Percentiles rank a stretch among this genome's conserved stretches.
Evolutionary conservation across 768 basidiomycete species (phyloP).

Genomic region (Punctularia strigosozonata): DNA sequence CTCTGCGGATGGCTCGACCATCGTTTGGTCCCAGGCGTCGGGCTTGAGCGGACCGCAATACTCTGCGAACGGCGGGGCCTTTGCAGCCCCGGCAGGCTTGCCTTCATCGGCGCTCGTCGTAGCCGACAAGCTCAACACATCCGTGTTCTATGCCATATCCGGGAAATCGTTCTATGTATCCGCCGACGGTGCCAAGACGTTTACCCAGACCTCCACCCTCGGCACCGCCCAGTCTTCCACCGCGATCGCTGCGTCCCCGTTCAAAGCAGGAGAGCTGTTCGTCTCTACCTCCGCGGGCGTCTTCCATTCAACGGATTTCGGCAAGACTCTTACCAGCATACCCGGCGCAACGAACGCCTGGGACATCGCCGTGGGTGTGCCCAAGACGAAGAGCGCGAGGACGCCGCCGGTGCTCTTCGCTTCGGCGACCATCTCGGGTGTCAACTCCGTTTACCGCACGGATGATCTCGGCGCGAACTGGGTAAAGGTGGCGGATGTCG

Average conservation of each 20-base stretch:
- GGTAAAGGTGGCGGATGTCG: conserved; percentile 46
- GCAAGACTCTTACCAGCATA: conserved; percentile 34
- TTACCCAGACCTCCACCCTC: conserved; percentile 26
- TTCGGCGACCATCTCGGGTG: conserved; percentile 38
- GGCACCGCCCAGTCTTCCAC: conserved; percentile 35
- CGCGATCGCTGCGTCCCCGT: conserved; percentile 43
- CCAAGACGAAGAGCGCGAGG: conserved; percentile 25
- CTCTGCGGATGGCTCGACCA: conserved; percentile 42
- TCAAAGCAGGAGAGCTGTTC: conserved; percentile 49
- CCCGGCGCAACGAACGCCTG: conserved; percentile 38
- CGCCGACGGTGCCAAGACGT: conserved; percentile 42
- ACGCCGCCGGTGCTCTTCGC: conserved; percentile 45
- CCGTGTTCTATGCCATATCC: conserved; percentile 48
- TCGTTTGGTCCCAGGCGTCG: conserved; percentile 42
- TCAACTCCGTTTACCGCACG: conserved; percentile 41
- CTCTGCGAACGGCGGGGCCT: conserved; percentile 32
- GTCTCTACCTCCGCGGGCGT: conserved; percentile 46
- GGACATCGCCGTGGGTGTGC: conserved; percentile 52
- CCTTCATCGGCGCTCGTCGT: conserved; percentile 45
- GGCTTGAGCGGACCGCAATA: conserved; percentile 43
- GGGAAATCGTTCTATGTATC: conserved; percentile 47
- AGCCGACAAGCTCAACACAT: conserved; percentile 47
- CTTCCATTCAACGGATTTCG: conserved; percentile 45
- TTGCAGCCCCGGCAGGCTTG: conserved; percentile 36
- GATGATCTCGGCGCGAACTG: conserved; percentile 45